phyloP scores from a whole-genome alignment of 345 rosid genomes.

The Gossypium longicalyx region DNA sequence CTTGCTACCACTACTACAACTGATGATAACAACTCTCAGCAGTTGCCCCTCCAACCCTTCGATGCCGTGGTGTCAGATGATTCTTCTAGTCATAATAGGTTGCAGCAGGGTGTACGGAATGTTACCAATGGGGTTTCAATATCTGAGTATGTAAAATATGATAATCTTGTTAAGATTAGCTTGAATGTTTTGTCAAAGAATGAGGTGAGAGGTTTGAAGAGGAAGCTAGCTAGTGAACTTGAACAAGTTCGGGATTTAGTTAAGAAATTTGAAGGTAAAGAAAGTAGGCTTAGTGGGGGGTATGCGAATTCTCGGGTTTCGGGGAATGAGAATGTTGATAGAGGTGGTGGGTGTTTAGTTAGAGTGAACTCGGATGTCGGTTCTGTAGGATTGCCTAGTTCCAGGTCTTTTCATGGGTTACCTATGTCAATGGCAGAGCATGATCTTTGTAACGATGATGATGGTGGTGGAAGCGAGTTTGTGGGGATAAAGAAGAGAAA shows the following conservation, averaged over 20 bases:
- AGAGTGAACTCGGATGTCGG: slow-evolving; percentile 51
- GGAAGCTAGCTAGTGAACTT: slow-evolving; percentile 53
- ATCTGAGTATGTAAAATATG: slow-evolving; percentile 40
- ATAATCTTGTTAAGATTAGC: slow-evolving; percentile 40
- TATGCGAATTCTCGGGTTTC: slow-evolving; percentile 15
- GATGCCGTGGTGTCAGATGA: slow-evolving; percentile 39
- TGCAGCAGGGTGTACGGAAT: slow-evolving; percentile 17
- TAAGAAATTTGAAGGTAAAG: slow-evolving; percentile 42
- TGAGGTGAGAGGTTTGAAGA: slow-evolving; percentile 39
- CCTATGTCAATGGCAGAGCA: slow-evolving; percentile 28
- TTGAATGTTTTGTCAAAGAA: slow-evolving; percentile 30
- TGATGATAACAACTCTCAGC: slow-evolving; percentile 24
- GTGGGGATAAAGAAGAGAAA: slow-evolving; percentile 29
- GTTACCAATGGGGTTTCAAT: slow-evolving; percentile 18
- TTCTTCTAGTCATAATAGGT: slow-evolving; percentile 32
- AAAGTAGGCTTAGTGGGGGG: slow-evolving; percentile 17
- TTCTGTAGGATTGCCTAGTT: slow-evolving; percentile 34
- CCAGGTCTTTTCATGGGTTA: slow-evolving; percentile 18
- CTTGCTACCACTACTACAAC: slow-evolving; percentile 22
- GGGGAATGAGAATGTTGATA: slow-evolving; percentile 19
- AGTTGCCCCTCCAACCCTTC: neutral
- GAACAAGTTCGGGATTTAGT: slow-evolving; percentile 44
- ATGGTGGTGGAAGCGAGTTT: neutral
- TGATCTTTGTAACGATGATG: slow-evolving; percentile 17
- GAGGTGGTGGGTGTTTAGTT: slow-evolving; percentile 28